Conservation (phyloP, 495 filamentous ascomycete genomes). For the Jackrogersella multiformis region DNA sequence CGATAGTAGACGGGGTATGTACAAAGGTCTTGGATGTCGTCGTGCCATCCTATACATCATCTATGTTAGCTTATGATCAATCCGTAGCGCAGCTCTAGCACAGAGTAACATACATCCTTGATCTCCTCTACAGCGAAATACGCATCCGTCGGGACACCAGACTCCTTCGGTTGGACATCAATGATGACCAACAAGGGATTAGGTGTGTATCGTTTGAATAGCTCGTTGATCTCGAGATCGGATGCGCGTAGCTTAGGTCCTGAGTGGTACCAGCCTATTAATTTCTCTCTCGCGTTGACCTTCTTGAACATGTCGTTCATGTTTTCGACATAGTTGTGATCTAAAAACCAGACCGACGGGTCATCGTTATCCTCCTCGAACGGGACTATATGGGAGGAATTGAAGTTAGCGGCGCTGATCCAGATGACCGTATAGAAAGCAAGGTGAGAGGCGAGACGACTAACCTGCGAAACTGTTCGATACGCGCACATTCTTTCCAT, state of each 20-base stretch:
- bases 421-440: neutral
- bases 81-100: neutral
- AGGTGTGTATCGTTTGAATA: slow-evolving; percentile 98
- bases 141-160: slow-evolving; percentile 96
- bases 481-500: slow-evolving; percentile 92
- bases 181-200: slow-evolving; percentile 97
- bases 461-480: slow-evolving; percentile 98
- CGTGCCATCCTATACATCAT: slow-evolving; percentile 82
- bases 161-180: slow-evolving; percentile 97
- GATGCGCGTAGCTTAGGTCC: slow-evolving; percentile 96
- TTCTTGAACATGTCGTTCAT: slow-evolving; percentile 99
- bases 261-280: slow-evolving; percentile 99
- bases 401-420: slow-evolving; percentile 23
- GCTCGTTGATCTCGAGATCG: slow-evolving; percentile 98
- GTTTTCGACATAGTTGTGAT: slow-evolving; percentile 98
- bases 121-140: slow-evolving; percentile 99
- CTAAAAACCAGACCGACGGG: slow-evolving; percentile 97
- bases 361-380: slow-evolving; percentile 99
- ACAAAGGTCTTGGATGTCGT: slow-evolving; percentile 98
- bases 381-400: slow-evolving; percentile 69
- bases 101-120: slow-evolving; percentile 82
- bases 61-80: slow-evolving; percentile 29
- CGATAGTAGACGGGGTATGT: slow-evolving; percentile 98
- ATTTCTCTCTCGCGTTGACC: slow-evolving; percentile 97
- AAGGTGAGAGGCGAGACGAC: slow-evolving; percentile 35